phyloP scores from a whole-genome alignment of 495 filamentous ascomycete species.

The Daldinia caldariorum region DNA sequence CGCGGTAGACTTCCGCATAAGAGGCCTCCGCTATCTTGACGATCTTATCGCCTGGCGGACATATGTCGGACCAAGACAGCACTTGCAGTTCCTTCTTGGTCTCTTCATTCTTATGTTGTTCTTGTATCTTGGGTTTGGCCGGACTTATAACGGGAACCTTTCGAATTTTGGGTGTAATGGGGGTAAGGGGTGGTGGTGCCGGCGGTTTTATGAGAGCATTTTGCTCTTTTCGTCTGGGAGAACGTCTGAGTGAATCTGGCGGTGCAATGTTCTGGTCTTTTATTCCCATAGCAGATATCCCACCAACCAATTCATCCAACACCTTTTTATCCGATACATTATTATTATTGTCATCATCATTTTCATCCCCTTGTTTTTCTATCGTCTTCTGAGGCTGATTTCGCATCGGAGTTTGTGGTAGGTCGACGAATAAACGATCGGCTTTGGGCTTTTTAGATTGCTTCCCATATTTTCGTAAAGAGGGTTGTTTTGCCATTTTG shows the following conservation, averaged over 20 bases:
- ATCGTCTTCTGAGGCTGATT: conserved; percentile 11
- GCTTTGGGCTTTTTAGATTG: conserved; percentile 49
- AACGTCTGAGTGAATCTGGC: conserved; percentile 20
- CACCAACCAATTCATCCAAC: conserved; percentile 23
- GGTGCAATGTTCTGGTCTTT: conserved; percentile 29
- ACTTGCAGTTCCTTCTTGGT: conserved; percentile 44
- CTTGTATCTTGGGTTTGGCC: not conserved
- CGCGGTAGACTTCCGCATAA: conserved; percentile 73
- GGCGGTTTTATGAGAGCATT: conserved; percentile 26
- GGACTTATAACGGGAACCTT: conserved; percentile 13
- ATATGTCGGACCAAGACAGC: conserved; percentile 62
- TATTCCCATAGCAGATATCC: conserved; percentile 37
- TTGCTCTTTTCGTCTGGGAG: conserved; percentile 36
- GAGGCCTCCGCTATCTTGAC: conserved; percentile 75
- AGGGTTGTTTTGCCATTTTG: conserved; percentile 47
- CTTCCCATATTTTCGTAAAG: conserved; percentile 58
- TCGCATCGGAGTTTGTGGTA: conserved; percentile 52
- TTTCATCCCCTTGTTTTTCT: not conserved
- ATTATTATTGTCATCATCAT: not conserved
- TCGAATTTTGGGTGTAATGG: conserved; percentile 16
- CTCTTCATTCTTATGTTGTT: conserved; percentile 7
- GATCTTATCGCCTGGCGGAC: conserved; percentile 59
- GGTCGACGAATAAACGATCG: conserved; percentile 55
- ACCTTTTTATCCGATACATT: not conserved
- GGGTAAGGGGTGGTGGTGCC: not conserved